These are phyloP conservation scores for Neofusicoccum parvum DNA, from an alignment of 2,329 filamentous ascomycete genomes.

Conservation along the genomic window DNA sequence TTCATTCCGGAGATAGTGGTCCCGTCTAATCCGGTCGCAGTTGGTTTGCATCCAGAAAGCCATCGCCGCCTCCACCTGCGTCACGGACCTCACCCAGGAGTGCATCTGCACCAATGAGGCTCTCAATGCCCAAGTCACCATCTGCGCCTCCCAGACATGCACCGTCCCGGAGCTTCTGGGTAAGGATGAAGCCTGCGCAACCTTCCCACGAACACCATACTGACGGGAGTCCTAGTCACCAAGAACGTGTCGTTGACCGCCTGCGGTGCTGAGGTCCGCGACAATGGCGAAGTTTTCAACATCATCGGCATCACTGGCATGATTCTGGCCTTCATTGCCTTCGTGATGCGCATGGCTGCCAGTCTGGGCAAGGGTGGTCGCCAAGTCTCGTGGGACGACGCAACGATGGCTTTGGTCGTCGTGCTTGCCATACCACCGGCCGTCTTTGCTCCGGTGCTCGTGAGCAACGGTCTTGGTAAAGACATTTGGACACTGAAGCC, in stretches of 20 bases:
- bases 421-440: conserved; percentile 32
- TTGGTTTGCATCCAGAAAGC: conserved; percentile 27
- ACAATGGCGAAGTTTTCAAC: conserved; percentile 35
- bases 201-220: background rate
- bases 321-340: conserved; percentile 36
- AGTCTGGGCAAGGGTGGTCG: conserved; percentile 38
- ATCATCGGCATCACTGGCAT: conserved; percentile 33
- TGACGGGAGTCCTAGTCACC: conserved; percentile 29
- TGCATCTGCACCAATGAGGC: conserved; percentile 44
- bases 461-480: conserved; percentile 48
- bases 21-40: conserved; percentile 21
- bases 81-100: conserved; percentile 36
- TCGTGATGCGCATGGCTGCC: conserved; percentile 37
- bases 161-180: conserved; percentile 40
- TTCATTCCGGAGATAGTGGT: background rate
- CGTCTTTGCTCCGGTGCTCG: conserved; percentile 25
- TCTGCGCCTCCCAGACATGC: conserved; percentile 39
- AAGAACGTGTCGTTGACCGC: conserved; percentile 41
- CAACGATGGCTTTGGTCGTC: conserved; percentile 40
- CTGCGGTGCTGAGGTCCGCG: conserved; percentile 40
- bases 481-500: conserved; percentile 54
- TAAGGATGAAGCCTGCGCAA: background rate
- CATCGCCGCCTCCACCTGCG: conserved; percentile 40
- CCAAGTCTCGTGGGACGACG: conserved; percentile 41
- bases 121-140: conserved; percentile 35